A percentile compares a stretch with the other conserved stretches of the same genome.
Evolutionary conservation across 768 basidiomycete genomes (phyloP).

Genomic region (Tulasnella sp.): DNA sequence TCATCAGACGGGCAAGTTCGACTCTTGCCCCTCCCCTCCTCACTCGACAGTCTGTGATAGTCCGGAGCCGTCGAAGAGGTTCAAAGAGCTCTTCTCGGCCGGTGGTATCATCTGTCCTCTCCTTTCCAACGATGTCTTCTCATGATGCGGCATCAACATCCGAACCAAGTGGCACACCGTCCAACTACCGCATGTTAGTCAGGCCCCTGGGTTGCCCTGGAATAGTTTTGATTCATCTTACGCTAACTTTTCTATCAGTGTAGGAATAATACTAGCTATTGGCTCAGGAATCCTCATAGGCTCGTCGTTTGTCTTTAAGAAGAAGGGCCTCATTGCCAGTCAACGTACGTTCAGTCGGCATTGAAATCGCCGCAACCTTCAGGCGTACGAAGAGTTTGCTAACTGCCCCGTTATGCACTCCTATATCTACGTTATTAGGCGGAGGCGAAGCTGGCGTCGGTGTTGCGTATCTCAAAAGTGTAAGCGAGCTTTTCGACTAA

Average conservation of each 20-base stretch:
- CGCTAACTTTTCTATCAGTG: constrained; percentile 1
- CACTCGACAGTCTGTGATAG: background rate
- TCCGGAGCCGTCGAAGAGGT: background rate
- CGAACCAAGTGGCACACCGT: background rate
- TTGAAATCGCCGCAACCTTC: background rate
- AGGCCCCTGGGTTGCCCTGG: background rate
- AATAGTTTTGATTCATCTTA: background rate
- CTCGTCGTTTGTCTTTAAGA: constrained; percentile 51
- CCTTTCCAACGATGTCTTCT: background rate
- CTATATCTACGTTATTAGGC: constrained; percentile 16
- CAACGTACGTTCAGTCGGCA: constrained; percentile 29
- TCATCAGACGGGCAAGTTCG: background rate
- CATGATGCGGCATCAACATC: background rate
- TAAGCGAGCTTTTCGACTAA: constrained; percentile 11
- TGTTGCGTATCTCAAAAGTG: constrained; percentile 83
- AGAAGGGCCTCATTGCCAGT: constrained; percentile 45
- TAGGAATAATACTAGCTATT: constrained; percentile 34
- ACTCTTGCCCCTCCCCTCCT: constrained; percentile 9
- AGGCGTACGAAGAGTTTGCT: background rate
- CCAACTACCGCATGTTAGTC: constrained; percentile 14
- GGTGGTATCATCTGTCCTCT: background rate
- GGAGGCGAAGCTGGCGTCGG: constrained; percentile 70
- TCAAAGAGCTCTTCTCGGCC: background rate
- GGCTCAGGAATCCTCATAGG: constrained; percentile 50
- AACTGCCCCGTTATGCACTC: background rate